phyloP scores from a whole-genome alignment of 345 rosid species.

The Dipteronia sinensis region DNA sequence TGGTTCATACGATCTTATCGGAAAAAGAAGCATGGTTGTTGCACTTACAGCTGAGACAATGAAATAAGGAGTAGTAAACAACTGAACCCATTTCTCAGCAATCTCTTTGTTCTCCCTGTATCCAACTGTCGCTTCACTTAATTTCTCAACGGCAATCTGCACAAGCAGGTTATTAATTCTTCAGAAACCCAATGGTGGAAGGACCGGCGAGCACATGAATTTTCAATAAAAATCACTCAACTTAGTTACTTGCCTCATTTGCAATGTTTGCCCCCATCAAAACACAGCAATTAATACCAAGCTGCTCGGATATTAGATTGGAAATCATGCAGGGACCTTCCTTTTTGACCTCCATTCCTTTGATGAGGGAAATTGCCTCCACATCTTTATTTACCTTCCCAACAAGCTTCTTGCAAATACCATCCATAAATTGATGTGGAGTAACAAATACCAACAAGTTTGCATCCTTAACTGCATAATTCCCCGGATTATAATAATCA shows the following conservation, averaged over 20 bases:
- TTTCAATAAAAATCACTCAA: not conserved
- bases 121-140: slow-evolving; percentile 98
- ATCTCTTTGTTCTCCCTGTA: slow-evolving; percentile 63
- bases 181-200: not conserved
- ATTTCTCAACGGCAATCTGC: slow-evolving; percentile 90
- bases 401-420: slow-evolving; percentile 73
- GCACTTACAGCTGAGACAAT: slow-evolving; percentile 78
- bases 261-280: slow-evolving; percentile 98
- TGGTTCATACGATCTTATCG: not conserved
- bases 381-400: slow-evolving; percentile 65
- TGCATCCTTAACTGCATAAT: slow-evolving; percentile 71
- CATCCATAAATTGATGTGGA: slow-evolving; percentile 95
- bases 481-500: not conserved
- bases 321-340: slow-evolving; percentile 99
- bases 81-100: slow-evolving; percentile 88
- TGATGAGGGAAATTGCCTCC: slow-evolving; percentile 87
- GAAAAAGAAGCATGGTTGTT: not conserved
- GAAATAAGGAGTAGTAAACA: slow-evolving; percentile 84
- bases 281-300: slow-evolving; percentile 79
- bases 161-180: slow-evolving; percentile 16
- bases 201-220: not conserved
- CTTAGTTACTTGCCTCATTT: slow-evolving; percentile 58
- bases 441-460: slow-evolving; percentile 93
- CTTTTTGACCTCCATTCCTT: slow-evolving; percentile 95
- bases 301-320: slow-evolving; percentile 66